Evolutionary conservation across 305 asterid genomes (phyloP).

Genomic region (Solanum hybrid): DNA sequence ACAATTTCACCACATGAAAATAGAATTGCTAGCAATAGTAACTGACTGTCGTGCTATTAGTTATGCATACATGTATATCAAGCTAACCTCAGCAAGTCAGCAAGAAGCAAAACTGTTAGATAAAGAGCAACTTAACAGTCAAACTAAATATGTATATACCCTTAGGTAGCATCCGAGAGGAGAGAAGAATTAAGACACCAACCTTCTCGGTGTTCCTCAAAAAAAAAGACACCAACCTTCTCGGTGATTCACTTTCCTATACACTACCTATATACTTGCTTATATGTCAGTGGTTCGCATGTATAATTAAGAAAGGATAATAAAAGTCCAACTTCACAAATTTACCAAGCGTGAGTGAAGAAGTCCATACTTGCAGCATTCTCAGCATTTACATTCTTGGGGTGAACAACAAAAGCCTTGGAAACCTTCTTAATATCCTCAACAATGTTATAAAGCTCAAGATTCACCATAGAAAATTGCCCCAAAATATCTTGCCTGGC

Average conservation of each 20-base stretch:
- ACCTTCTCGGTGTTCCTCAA: neutral
- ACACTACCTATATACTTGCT: neutral
- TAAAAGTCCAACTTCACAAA: neutral
- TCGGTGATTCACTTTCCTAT: neutral
- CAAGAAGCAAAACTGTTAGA: neutral
- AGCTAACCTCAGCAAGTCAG: neutral
- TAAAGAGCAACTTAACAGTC: neutral
- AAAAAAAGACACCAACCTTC: neutral
- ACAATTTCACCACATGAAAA: neutral
- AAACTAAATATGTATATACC: neutral
- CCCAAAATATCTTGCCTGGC: constrained; percentile 81
- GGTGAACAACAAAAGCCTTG: constrained; percentile 92
- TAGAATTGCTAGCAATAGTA: neutral
- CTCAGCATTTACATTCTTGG: constrained; percentile 89
- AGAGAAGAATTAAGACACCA: neutral
- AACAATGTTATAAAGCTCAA: constrained; percentile 86
- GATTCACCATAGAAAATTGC: constrained; percentile 93
- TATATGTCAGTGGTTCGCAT: neutral
- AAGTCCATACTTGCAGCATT: constrained; percentile 65
- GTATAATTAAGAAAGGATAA: neutral
- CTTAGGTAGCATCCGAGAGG: neutral
- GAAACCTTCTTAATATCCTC: constrained; percentile 92
- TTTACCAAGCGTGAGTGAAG: constrained; percentile 4
- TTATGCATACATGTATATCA: neutral
- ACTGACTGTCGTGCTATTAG: neutral